Evolutionary conservation across 371 early-diverging fungal genomes (phyloP), one percentile per base, ranked within the genome.

Genomic region (Mortierella sp.): DNA sequence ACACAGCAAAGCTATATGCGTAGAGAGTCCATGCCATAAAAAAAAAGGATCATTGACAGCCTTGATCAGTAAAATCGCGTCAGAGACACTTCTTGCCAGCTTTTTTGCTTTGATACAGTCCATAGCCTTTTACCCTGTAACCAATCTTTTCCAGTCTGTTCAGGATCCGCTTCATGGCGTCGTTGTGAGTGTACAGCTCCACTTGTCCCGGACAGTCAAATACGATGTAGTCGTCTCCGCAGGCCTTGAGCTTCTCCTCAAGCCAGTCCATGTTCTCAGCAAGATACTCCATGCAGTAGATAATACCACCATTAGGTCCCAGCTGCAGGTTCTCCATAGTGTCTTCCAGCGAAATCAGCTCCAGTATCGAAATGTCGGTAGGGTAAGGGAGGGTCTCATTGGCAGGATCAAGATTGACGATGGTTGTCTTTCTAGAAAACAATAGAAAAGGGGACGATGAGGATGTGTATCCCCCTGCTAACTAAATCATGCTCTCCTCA

Each of bases 121-220:
- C n/a, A n/a, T n/a, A n/a, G n/a, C n/a, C n/a, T n/a, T n/a, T n/a
- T 85, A 92, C 93, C 73, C 94, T 81, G 71, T 89, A 93, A 63
- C 91, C 83, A 18, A 83, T 59, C 69, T 94, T 93, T 68, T 87
- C 84, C 26, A 99, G 83, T 52, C 74, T 78, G n/a, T 88, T 87
- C 4, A 98, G 67, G 26, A 98, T 87, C 41, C 89, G 87, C 63
- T 89, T 90, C 52, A 99, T 86, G 27, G 95, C 84, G 43, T 82
- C 81, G 65, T 98, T 94, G 82, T 98, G 96, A 23, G 99, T 96
- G 79, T 93, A 99, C 42, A 99, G 89, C 80, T 99, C 99, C 10
- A 99, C 97, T 81, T 99, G 99, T 0, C 99, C 99, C 4, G 99
- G 99, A 57, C 94, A 98, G 80, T 99, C 99, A 83, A 99, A 96